Conservation (phyloP, 169 alveolate species). For the Cyclospora cayetanensis region DNA sequence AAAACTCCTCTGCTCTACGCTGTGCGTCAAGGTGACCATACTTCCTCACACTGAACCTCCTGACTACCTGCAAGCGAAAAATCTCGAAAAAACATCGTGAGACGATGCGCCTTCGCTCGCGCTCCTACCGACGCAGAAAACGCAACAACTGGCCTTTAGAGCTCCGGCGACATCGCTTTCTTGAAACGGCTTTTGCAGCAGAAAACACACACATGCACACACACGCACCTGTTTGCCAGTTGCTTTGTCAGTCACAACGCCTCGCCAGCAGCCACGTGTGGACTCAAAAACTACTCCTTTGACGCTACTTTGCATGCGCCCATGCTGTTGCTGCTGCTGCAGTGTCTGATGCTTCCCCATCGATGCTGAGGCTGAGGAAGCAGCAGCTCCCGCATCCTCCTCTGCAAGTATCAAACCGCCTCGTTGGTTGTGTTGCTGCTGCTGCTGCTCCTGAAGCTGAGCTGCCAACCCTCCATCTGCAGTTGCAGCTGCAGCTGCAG, state of each 20-base stretch:
- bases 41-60: slow-evolving; percentile 32
- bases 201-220: not conserved
- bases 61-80: not conserved
- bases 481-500: not conserved
- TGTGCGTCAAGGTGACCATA: slow-evolving; percentile 45
- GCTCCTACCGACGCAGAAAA: not conserved
- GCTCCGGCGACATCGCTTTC: no score
- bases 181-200: no score
- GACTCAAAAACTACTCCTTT: slow-evolving; percentile 46
- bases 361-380: not conserved
- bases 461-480: not conserved
- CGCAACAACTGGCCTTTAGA: no score
- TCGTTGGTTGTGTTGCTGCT: slow-evolving; percentile 32
- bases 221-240: slow-evolving; percentile 33
- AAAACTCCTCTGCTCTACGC: slow-evolving; percentile 25
- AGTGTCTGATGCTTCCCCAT: no score
- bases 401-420: not conserved
- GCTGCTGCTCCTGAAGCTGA: slow-evolving; percentile 23
- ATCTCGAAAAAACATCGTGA: not conserved
- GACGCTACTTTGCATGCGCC: slow-evolving; percentile 19
- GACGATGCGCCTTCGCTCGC: not conserved
- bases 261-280: slow-evolving; percentile 55
- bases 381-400: no score
- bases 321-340: not conserved
- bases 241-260: slow-evolving; percentile 34